These are phyloP conservation scores for Malania oleifera DNA, from an alignment of 164 flowering plant genomes.

Conservation along the genomic window DNA sequence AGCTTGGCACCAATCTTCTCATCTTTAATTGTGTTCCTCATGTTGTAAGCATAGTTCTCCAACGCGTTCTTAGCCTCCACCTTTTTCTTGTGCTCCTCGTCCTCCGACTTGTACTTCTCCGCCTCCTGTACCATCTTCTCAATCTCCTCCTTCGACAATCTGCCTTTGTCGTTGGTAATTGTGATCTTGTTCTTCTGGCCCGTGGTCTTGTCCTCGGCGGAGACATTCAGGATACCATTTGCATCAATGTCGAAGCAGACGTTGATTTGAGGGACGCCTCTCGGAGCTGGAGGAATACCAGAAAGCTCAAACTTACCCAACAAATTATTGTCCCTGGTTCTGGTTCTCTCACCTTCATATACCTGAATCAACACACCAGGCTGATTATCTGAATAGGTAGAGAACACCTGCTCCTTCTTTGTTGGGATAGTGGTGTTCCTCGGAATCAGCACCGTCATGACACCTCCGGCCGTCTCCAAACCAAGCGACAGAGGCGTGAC, in stretches of 20 bases:
- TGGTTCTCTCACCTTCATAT: constrained; percentile 39
- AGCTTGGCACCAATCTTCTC: constrained; percentile 30
- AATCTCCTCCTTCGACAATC: constrained; percentile 38
- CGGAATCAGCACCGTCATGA: constrained; percentile 38
- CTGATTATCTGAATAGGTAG: constrained; percentile 33
- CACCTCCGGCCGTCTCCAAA: constrained; percentile 31
- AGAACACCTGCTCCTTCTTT: constrained; percentile 33
- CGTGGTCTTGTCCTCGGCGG: constrained; percentile 40
- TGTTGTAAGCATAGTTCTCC: constrained; percentile 32
- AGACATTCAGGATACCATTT: constrained; percentile 40
- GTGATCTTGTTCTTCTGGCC: constrained; percentile 46
- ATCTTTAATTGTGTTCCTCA: constrained; percentile 37
- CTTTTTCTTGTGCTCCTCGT: constrained; percentile 40
- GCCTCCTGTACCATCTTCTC: constrained; percentile 44
- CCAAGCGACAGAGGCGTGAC: constrained; percentile 38
- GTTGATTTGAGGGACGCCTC: constrained; percentile 28
- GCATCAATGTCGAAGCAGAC: constrained; percentile 45
- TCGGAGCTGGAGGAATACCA: constrained; percentile 39
- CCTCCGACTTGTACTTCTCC: constrained; percentile 38
- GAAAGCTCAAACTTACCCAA: constrained; percentile 35
- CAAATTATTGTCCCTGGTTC: constrained; percentile 35
- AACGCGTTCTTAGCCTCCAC: constrained; percentile 34
- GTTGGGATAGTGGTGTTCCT: constrained; percentile 40
- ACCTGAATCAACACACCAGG: constrained; percentile 33
- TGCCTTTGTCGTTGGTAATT: constrained; percentile 38